Evolutionary conservation across 2,329 filamentous ascomycete species (phyloP), one percentile per base, ranked within the genome.

Genomic region (Colletotrichum plurivorum): DNA sequence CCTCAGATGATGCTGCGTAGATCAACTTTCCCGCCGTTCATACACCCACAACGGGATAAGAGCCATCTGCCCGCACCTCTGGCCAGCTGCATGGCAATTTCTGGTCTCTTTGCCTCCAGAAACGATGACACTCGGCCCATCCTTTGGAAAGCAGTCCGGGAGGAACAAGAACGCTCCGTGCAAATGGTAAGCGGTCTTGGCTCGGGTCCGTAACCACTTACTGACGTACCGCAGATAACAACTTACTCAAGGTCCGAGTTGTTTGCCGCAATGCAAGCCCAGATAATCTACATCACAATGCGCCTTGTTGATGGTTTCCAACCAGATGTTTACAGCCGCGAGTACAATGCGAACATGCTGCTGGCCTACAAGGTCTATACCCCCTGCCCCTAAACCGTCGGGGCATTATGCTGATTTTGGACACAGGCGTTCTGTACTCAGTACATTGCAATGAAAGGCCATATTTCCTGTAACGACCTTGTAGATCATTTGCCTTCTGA

Each of bases 231-330:
- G 5, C 10, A 69, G 62, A 67, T 55, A 62, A 5, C 5, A 5
- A 52, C 10, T 3, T 67, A 31, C 13, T 45, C 43, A 4, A 51
- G n/a, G 10, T 8, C 46, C n/a, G 53, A 68, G 1, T 18, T 70
- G 3, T 59, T 70, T 48, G 64, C 68, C 8, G 58, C 68, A 7
- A 20, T 63, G 39, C 68, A 70, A 41, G 65, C 64, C 36, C 39
- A 68, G 13, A 2, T 70, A 9, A 68, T 70, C 4, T 70, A 70
- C 36, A 60, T 70, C 45, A 70, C 60, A 9, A 70, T 70, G 68
- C 58, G 68, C 9, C 22, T 68, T 9, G 57, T 70, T 10, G 64
- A 63, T 31, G 54, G 64, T 16, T 59, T 52, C 9, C 39, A n/a
- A 7, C 12, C 25, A 12, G 15, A 36, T 5, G 5, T 16, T 10